Percentiles rank a stretch among this genome's conserved stretches.
Conservation (phyloP, 257 asterid genomes). For the Thymus mandschuricus region DNA sequence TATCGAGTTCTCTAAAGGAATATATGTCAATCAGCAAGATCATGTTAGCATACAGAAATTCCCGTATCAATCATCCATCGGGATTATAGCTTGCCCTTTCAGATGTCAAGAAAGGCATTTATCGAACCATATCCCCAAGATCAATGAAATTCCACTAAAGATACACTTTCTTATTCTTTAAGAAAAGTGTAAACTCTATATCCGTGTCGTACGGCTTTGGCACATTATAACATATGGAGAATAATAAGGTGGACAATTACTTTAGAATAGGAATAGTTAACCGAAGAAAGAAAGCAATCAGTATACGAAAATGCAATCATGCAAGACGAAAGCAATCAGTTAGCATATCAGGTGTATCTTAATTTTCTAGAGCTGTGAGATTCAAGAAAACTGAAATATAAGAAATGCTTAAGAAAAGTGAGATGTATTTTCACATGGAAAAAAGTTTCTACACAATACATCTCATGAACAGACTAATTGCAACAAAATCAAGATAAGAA, state of each 20-base stretch:
- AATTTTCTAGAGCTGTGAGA: neutral
- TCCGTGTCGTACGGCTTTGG: conserved; percentile 31
- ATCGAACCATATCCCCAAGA: conserved; percentile 36
- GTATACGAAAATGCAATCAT: conserved; percentile 1
- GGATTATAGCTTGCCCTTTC: conserved; percentile 28
- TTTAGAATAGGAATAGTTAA: conserved; percentile 32
- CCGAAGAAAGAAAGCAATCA: conserved; percentile 9
- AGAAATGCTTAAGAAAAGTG: neutral
- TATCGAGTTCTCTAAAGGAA: conserved; percentile 25
- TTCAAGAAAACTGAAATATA: neutral
- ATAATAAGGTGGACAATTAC: conserved; percentile 35
- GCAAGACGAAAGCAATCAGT: neutral
- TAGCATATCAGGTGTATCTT: neutral
- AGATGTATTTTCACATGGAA: conserved; percentile 36
- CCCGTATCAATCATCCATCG: neutral
- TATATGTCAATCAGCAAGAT: conserved; percentile 11
- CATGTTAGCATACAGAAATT: conserved; percentile 31
- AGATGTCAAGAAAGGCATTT: conserved; percentile 14
- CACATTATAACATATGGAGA: conserved; percentile 26
- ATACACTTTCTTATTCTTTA: conserved; percentile 28
- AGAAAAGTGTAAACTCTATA: conserved; percentile 34
- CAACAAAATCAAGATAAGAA: conserved; percentile 24
- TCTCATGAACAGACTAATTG: conserved; percentile 27
- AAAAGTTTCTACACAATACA: conserved; percentile 32
- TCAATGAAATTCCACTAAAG: conserved; percentile 36